Base-by-base conservation (phyloP, 768 basidiomycete genomes). In the Boletus rubroflammeus region DNA sequence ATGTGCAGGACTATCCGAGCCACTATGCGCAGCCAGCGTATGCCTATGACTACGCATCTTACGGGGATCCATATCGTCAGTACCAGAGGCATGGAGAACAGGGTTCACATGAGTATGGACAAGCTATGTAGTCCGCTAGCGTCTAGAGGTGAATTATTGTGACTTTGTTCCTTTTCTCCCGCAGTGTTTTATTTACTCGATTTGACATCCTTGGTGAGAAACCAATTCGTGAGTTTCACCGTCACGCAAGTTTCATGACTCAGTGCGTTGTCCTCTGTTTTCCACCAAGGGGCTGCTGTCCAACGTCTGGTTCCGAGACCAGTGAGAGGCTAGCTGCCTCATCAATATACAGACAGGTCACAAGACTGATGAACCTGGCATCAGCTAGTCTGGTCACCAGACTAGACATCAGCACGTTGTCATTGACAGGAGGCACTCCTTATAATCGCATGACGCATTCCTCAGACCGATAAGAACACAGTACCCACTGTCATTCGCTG, bases 1-100 rank as follows among this genome's bases (percentile, higher is more conserved):
- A 78, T 67, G 68, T 67, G 51, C 66, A 72, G 62, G 69, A 72
- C 61, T 71, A 71, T 63, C 67, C 68, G 60, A 67, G 68, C 56
- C 68, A 63, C 49, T 57, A 62, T 52, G 42, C 52, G 14, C 66
- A 65, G 42, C 57, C 54, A 48, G 43, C 63, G 34, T 62, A 66
- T 54, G 49, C 51, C 36, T 59, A 71, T 51, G 67, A 73, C 53
- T 67, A 69, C 46, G 28, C 67, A 41, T 58, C 69, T 15, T 51
- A 65, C 40, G 63, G 68, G 36, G 67, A 64, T 55, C 55, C 53
- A 31, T 63, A 71, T 23, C 59, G 35, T 41, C 70, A 62, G 41
- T 62, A 70, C 26, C 68, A 68, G 43, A 65, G 70, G 43, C 69
- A 67, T 47, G 62, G 56, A 25, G 61, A 63, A 54, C 68, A 70